Conservation (phyloP, 257 asterid genomes). For the Lavandula angustifolia region DNA sequence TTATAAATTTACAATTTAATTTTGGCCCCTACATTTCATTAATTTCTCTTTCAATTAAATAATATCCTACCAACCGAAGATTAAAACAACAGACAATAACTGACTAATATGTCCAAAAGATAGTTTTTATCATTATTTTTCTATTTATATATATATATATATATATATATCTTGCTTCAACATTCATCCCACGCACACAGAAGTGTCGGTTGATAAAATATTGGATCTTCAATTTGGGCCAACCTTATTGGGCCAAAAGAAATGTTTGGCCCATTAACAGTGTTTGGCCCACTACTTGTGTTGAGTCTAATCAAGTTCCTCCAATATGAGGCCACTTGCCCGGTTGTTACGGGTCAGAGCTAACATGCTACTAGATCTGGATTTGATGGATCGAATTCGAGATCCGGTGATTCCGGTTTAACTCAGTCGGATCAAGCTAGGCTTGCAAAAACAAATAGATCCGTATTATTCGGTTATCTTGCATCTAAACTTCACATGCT, state of each 20-base stretch:
- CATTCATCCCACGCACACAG: background rate
- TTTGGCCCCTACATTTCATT: conserved; percentile 22
- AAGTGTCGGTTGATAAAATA: background rate
- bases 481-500: too few species aligned
- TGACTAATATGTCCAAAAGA: too few species aligned
- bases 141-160: too few species aligned
- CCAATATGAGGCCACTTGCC: background rate
- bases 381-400: too few species aligned
- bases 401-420: too few species aligned
- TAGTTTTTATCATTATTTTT: too few species aligned
- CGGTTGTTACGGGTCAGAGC: background rate
- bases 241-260: background rate
- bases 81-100: too few species aligned
- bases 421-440: too few species aligned
- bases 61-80: background rate
- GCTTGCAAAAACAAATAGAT: too few species aligned
- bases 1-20: background rate
- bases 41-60: background rate
- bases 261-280: too few species aligned
- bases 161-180: background rate
- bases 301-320: background rate
- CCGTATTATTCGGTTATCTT: too few species aligned
- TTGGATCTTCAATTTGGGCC: background rate
- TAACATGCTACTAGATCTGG: too few species aligned
- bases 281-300: background rate